Evolutionary conservation across 495 filamentous ascomycete genomes (phyloP).

Genomic region (Penicillium longicatenatum): DNA sequence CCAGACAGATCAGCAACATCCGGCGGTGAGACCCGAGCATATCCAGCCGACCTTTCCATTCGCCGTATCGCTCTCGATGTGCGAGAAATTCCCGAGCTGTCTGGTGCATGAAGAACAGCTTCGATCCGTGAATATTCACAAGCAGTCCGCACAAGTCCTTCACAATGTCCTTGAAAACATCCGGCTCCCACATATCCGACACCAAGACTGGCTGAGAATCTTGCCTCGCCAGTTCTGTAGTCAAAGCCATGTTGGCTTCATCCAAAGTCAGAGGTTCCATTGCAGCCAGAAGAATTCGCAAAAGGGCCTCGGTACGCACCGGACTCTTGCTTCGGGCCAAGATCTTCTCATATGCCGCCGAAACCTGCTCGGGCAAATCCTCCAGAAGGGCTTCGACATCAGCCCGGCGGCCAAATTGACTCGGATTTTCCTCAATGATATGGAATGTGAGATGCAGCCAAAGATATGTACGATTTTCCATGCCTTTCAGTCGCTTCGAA

Average conservation of each 20-base stretch:
- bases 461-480: conserved; percentile 15
- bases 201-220: not conserved
- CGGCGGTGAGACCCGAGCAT: not conserved
- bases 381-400: conserved; percentile 25
- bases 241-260: not conserved
- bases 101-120: not conserved
- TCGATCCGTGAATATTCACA: not conserved
- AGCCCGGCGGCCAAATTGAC: conserved; percentile 6
- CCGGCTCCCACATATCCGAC: not conserved
- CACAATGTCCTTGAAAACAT: not conserved
- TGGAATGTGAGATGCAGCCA: conserved; percentile 37
- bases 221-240: not conserved
- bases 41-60: not conserved
- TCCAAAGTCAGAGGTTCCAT: not conserved
- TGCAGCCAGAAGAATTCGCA: conserved; percentile 27
- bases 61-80: not conserved
- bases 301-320: conserved; percentile 20
- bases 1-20: not conserved
- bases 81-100: not conserved
- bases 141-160: not conserved
- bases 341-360: conserved; percentile 37
- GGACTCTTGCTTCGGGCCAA: conserved; percentile 14
- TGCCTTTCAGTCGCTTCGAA: conserved; percentile 30
- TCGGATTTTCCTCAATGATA: conserved; percentile 25
- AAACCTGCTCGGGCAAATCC: conserved; percentile 28